Evolutionary conservation across 192 early-diverging fungal species (phyloP).

Genomic region (Backusella tarrabulga): DNA sequence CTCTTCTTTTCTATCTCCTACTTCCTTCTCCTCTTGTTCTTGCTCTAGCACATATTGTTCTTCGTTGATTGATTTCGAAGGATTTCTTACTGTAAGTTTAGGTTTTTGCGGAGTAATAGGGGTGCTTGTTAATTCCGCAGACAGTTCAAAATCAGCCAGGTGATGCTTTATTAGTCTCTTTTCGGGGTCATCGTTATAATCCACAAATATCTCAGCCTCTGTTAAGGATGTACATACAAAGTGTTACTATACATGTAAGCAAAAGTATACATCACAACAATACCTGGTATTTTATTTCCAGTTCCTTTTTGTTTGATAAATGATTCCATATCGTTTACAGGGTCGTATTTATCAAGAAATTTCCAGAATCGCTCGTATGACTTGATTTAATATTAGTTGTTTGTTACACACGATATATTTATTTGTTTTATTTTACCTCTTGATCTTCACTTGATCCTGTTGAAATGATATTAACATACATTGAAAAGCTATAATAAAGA

Average conservation of each 20-base stretch:
- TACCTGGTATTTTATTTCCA: slow-evolving; percentile 52
- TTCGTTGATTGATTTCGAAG: neutral
- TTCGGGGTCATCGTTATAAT: slow-evolving; percentile 28
- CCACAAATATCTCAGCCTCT: slow-evolving; percentile 24
- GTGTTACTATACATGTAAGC: slow-evolving; percentile 1
- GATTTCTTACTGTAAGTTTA: neutral
- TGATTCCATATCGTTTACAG: slow-evolving; percentile 57
- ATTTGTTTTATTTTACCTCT: slow-evolving; percentile 42
- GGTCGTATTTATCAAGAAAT: slow-evolving; percentile 61
- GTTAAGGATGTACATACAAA: neutral
- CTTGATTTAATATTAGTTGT: slow-evolving; percentile 20
- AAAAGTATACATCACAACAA: neutral
- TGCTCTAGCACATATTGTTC: neutral
- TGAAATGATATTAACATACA: slow-evolving; percentile 74
- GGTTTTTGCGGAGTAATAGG: neutral
- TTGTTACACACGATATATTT: neutral
- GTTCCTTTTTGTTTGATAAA: slow-evolving; percentile 67
- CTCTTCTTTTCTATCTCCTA: neutral
- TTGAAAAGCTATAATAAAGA: slow-evolving; percentile 62
- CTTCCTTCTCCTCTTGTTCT: neutral
- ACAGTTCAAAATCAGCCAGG: slow-evolving; percentile 21
- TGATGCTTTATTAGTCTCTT: slow-evolving; percentile 28
- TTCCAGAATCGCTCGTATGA: slow-evolving; percentile 72
- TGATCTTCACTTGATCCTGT: slow-evolving; percentile 67
- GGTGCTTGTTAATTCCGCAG: neutral